These are phyloP conservation scores for Conticribra weissflogii DNA, from an alignment of 108 stramenopile species.

Conservation along the genomic window DNA sequence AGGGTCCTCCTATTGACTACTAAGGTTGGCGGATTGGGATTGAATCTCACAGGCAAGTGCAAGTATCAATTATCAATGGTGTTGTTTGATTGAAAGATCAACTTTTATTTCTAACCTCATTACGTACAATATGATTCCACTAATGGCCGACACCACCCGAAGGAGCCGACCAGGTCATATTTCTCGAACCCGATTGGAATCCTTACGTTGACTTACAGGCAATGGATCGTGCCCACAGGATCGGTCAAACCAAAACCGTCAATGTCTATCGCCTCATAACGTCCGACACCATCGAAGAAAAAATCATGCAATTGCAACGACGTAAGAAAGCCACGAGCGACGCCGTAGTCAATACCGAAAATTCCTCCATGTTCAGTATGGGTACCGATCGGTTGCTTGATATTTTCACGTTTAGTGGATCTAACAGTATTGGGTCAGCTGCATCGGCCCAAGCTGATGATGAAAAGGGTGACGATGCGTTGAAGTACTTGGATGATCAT, in stretches of 20 bases:
- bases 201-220: conserved; percentile 84
- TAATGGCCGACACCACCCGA: not conserved
- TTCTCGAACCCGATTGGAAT: conserved; percentile 88
- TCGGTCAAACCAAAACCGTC: conserved; percentile 82
- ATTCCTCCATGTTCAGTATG: conserved; percentile 88
- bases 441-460: not conserved
- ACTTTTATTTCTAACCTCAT: not conserved
- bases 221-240: conserved; percentile 73
- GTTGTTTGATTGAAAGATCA: not conserved
- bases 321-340: conserved; percentile 78
- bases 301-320: conserved; percentile 80
- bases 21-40: conserved; percentile 80
- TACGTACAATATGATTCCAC: not conserved
- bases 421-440: not conserved
- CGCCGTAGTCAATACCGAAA: conserved; percentile 85
- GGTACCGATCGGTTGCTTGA: conserved; percentile 89
- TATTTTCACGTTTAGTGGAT: conserved; percentile 66
- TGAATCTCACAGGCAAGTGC: conserved; percentile 85
- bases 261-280: conserved; percentile 94
- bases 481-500: conserved; percentile 44
- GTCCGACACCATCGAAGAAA: conserved; percentile 88
- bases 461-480: conserved; percentile 30
- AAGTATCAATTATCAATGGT: not conserved
- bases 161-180: conserved; percentile 86
- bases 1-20: conserved; percentile 84